Evolutionary conservation across 768 basidiomycete species (phyloP), one percentile per base, ranked within the genome.

Genomic region (Panaeolus cyanescens): DNA sequence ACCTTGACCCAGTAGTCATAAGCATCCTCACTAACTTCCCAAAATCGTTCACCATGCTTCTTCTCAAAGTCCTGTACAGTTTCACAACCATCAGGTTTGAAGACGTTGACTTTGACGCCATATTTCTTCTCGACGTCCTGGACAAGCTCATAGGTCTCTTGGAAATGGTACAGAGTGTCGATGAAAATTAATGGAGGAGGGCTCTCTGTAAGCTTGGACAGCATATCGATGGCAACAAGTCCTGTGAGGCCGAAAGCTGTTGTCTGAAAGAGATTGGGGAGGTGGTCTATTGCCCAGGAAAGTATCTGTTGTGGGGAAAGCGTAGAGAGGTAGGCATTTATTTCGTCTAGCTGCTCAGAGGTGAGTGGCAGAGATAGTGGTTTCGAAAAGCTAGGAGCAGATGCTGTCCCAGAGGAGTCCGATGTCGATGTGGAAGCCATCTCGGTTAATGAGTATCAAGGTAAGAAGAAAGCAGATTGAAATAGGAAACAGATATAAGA

Each of bases 231-330:
- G 19, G 95, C 89, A 59, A 94, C 95, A 57, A 96, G 87, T 9
- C 97, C 96, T 0, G 96, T 98, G 61, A 98, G 82, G 6, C 97
- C 97, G 70, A 99, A 96, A 0, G 97, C 96, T 5, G 96, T 99
- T 5, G 97, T 98, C 73, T 99, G 96, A 74, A 87, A 88, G 19
- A 99, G 79, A 6, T 83, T 82, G 0, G 95, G 91, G 17, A 99
- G 78, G 67, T 93, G 81, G 42, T 85, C 83, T 55, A 95, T 71
- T 1, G 90, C 93, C 96, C 96, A 99, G 71, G 72, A 68, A 57
- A 99, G 83, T 65, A 98, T 93, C 63, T 94, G 84, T 65, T 93
- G 89, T 1, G 97, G 94, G 0, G 86, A 80, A 62, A 93, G 85
- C 1, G 80, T 71, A 33, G 80, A 80, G 8, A 99, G 87, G 70